Evolutionary conservation across 331 rosid genomes (phyloP), one percentile per base, ranked within the genome.

Genomic region (Rosa hybrid): DNA sequence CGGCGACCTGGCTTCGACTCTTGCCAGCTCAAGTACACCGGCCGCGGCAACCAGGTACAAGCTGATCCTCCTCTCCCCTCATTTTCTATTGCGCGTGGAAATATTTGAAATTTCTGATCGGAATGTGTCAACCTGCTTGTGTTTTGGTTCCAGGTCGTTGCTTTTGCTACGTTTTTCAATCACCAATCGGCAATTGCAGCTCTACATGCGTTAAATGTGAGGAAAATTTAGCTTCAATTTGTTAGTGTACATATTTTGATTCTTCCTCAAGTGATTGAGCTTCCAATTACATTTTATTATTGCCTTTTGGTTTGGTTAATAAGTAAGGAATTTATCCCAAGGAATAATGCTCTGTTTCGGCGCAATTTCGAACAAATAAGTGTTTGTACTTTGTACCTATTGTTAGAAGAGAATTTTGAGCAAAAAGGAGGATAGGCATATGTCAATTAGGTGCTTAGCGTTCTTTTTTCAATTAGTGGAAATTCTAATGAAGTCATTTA

Each of bases 1-100:
- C 96, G 99, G 7, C 92, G 97, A 3, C 97, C 93, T 1, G 99
- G 99, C 49, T 93, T 95, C 86, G 97, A 93, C 77, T 88, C 91
- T 53, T 95, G 97, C 88, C 99, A 95, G 87, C 99, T 95, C 87
- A 93, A 95, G 93, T 95, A 95, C 85, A 92, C 98, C 57, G 98
- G 98, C 72, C 98, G 98, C 41, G 98, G 88, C 84, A 90, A 87
- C 83, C 97, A 92, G 98, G 98, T 16, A 14, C 4, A 57, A 16
- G 18, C 54, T 44, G 4, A 16, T 85, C 46, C 41, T 30, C 14
- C 10, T 34, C 39, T 34, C 39, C 4, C 70, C 82, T 68, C 63
- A 0, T 34, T 1, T 56, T 50, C 50, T 17, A 14, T 39, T 16
- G 21, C n/a, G 20, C 21, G 2, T 34, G 0, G 23, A 30, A 68